phyloP scores from a whole-genome alignment of 352 stramenopile species.

The Phytophthora podocarpi region DNA sequence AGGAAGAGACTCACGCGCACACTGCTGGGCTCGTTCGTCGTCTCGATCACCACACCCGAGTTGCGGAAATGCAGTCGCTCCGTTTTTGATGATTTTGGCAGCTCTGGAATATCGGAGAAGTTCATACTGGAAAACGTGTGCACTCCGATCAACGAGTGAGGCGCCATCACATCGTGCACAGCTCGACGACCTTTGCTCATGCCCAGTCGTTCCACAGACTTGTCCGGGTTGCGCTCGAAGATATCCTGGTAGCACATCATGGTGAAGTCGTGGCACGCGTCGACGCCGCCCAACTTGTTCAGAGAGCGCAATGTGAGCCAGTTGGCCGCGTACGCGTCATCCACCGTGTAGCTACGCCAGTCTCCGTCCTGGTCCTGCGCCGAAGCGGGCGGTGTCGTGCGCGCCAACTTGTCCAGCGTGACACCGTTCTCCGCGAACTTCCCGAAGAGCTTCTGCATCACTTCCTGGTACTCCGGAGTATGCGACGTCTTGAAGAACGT shows the following conservation, averaged over 20 bases:
- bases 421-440: conserved; percentile 44
- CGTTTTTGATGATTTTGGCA: conserved; percentile 51
- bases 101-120: conserved; percentile 62
- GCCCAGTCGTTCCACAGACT: conserved; percentile 32
- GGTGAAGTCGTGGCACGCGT: conserved; percentile 58
- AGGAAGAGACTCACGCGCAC: conserved; percentile 57
- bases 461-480: conserved; percentile 34
- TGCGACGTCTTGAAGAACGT: conserved; percentile 33
- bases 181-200: conserved; percentile 17
- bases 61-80: conserved; percentile 61
- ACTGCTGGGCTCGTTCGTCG: conserved; percentile 33
- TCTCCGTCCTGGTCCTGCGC: conserved; percentile 8
- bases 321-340: conserved; percentile 62
- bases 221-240: conserved; percentile 44
- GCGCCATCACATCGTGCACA: neutral
- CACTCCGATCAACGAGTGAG: conserved; percentile 53
- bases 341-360: conserved; percentile 38
- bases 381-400: conserved; percentile 37
- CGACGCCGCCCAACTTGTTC: conserved; percentile 36
- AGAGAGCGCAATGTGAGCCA: conserved; percentile 54
- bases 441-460: conserved; percentile 55
- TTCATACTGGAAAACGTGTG: conserved; percentile 68
- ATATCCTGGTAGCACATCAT: conserved; percentile 69
- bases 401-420: conserved; percentile 52
- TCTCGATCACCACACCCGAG: conserved; percentile 49